phyloP scores from a whole-genome alignment of 495 filamentous ascomycete species.

The Talaromyces ruber region DNA sequence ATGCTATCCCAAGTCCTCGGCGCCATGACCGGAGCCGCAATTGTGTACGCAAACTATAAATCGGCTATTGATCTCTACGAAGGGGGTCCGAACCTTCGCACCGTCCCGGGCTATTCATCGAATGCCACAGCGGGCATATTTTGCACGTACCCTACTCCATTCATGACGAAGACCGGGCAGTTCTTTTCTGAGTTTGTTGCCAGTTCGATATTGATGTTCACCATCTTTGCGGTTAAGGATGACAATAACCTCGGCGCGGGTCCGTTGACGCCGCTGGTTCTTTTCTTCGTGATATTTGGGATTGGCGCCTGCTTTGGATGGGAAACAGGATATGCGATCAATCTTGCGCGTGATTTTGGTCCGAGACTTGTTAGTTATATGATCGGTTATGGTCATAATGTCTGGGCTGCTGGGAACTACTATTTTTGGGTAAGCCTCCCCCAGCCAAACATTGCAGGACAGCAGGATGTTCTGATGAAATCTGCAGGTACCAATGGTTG shows the following conservation, averaged over 20 bases:
- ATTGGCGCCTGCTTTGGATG: conserved; percentile 61
- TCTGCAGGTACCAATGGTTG: conserved; percentile 42
- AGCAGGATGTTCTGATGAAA: background rate
- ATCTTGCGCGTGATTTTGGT: conserved; percentile 59
- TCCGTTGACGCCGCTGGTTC: conserved; percentile 40
- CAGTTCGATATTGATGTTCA: conserved; percentile 53
- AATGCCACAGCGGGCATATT: conserved; percentile 58
- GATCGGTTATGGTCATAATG: conserved; percentile 54
- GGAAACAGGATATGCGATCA: conserved; percentile 64
- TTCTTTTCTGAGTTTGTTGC: conserved; percentile 62
- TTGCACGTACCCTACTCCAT: conserved; percentile 55
- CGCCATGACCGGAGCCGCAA: conserved; percentile 43
- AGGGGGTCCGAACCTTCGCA: conserved; percentile 43
- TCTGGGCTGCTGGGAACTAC: conserved; percentile 53
- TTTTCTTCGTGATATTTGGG: conserved; percentile 60
- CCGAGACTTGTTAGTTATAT: conserved; percentile 53
- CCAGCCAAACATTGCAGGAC: background rate
- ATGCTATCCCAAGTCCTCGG: conserved; percentile 45
- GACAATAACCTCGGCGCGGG: conserved; percentile 43
- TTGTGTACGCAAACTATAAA: conserved; percentile 51
- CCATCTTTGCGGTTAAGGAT: conserved; percentile 60
- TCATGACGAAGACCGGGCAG: conserved; percentile 48
- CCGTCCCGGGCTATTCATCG: conserved; percentile 44
- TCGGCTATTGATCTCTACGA: conserved; percentile 47
- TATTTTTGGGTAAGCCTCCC: conserved; percentile 51